Evolutionary conservation across 495 filamentous ascomycete genomes (phyloP).

Genomic region (Aspergillus nidulans): DNA sequence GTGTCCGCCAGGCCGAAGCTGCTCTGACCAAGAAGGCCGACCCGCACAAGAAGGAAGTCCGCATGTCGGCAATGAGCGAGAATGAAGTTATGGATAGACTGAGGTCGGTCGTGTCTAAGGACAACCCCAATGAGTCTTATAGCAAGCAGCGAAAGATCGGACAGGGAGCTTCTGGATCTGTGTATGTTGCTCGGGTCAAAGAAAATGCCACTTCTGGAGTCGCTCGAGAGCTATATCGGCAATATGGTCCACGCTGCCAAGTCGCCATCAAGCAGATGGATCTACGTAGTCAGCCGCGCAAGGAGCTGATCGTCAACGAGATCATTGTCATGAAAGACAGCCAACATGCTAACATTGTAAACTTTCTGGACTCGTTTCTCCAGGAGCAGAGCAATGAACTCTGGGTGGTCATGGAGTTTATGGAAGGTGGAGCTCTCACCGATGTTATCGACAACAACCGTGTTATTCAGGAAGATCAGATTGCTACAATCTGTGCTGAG

Average conservation of each 20-base stretch:
- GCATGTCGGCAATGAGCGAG: constrained; percentile 97
- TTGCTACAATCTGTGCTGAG: constrained; percentile 94
- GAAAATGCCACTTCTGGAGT: constrained; percentile 62
- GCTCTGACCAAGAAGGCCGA: constrained; percentile 71
- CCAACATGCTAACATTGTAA: constrained; percentile 96
- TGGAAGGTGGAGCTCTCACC: constrained; percentile 96
- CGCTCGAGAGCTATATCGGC: constrained; percentile 61
- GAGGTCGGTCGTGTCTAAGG: constrained; percentile 86
- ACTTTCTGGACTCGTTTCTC: constrained; percentile 95
- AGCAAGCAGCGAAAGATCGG: constrained; percentile 99
- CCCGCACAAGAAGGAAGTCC: constrained; percentile 79
- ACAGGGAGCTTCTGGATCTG: constrained; percentile 94
- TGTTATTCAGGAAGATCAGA: constrained; percentile 88
- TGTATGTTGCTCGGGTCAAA: constrained; percentile 93
- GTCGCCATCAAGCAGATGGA: constrained; percentile 99
- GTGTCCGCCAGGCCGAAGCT: constrained; percentile 75
- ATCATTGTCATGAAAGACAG: constrained; percentile 99
- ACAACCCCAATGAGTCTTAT: constrained; percentile 86
- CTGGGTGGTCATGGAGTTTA: constrained; percentile 99
- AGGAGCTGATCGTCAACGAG: constrained; percentile 98
- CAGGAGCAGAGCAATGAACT: constrained; percentile 88
- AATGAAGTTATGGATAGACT: constrained; percentile 94
- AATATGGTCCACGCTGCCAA: constrained; percentile 67
- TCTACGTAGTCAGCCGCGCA: constrained; percentile 90
- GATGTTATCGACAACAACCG: constrained; percentile 98